These are phyloP conservation scores for Perkinsus chesapeaki DNA, from an alignment of 169 alveolate genomes.

Conservation along the genomic window DNA sequence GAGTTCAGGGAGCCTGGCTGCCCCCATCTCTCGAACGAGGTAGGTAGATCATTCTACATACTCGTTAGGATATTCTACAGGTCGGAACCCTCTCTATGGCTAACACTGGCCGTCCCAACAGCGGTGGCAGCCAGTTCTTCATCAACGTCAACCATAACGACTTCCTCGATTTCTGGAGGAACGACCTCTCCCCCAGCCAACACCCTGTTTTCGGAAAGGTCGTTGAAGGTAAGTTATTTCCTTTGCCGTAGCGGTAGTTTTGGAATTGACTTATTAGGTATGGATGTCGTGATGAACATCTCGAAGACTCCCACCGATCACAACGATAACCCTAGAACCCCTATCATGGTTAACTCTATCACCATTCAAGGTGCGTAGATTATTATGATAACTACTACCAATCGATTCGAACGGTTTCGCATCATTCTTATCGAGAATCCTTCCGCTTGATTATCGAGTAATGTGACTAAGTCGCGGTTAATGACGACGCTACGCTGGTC, in stretches of 20 bases:
- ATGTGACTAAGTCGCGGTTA: no score
- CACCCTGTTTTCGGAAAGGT: conserved; percentile 15
- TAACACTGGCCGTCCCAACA: conserved; percentile 12
- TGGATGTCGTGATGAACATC: conserved; percentile 1
- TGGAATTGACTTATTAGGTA: background rate
- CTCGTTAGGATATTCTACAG: background rate
- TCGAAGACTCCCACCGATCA: background rate
- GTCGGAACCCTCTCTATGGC: conserved; percentile 14
- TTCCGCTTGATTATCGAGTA: background rate
- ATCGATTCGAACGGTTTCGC: background rate
- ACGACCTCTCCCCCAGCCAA: background rate
- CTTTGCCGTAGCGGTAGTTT: background rate
- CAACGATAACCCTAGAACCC: background rate
- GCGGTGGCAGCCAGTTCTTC: conserved; percentile 16
- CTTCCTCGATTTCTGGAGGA: conserved; percentile 4
- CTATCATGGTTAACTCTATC: background rate
- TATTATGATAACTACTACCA: background rate
- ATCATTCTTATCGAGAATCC: background rate
- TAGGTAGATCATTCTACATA: no score
- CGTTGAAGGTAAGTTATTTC: background rate
- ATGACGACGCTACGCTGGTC: no score
- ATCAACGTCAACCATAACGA: conserved; percentile 7
- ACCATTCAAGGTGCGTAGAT: background rate
- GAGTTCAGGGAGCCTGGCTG: background rate
- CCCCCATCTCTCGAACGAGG: background rate